Evolutionary conservation across 306 rosid species (phyloP), one percentile per base, ranked within the genome.

Genomic region (Abrus precatorius): DNA sequence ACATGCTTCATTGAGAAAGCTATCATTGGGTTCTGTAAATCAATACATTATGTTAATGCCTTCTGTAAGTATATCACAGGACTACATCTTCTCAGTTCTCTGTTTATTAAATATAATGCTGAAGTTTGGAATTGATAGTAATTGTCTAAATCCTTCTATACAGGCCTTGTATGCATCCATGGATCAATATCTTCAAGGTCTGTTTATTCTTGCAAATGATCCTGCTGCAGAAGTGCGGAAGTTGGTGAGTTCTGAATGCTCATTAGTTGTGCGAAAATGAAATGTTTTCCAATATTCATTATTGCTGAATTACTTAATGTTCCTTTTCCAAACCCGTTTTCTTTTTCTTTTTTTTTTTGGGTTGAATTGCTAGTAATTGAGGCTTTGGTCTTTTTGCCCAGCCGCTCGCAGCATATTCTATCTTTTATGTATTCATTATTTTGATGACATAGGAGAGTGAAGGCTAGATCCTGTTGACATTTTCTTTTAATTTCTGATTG

Each of bases 41-140:
- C 99, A 93, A 81, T 96, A 86, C 86, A 86, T 96, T 41, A 93
- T 96, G 99, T 84, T 90, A 88, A 92, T 96, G 98, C 99, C 99
- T 70, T 74, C 92, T n/a, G 99, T 96, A 87, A 90, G 95, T 86
- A 78, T 76, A 60, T 65, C 10, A 77, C 52, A 44, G 41, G 32
- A 76, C 69, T 50, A 63, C 82, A 14, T 62, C n/a, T 10, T 73
- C 59, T 74, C 55, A 47, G 59, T 85, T 72, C 33, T 72, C 32
- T 49, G 54, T 61, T 81, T 79, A 65, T 78, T 69, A 32, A 55
- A 70, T 75, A 34, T 80, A 64, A 27, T 40, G 48, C 47, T 57
- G 83, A 36, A 78, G 45, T 62, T 85, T 80, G 56, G 60, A 73
- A 41, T 53, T 78, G 43, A 48, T 83, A 41, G 29, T 45, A 69